Percentiles rank a stretch among this genome's conserved stretches.
Conservation (phyloP, 345 rosid species). For the Eutrema heterophyllum region DNA sequence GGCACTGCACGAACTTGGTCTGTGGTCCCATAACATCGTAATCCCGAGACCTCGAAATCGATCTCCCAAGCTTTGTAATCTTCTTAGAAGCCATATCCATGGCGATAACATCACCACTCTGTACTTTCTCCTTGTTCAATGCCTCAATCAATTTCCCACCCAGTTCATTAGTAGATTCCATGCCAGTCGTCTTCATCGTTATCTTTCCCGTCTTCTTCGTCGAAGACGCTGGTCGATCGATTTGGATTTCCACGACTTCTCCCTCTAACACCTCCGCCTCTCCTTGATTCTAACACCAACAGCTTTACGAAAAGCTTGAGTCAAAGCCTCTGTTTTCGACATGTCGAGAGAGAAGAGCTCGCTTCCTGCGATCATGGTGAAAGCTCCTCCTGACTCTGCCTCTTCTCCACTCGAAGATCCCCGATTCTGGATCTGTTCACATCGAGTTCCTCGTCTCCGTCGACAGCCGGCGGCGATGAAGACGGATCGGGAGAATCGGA, state of each 20-base stretch:
- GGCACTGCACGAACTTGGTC: neutral
- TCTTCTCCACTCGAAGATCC: too few species aligned
- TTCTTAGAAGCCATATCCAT: conserved; percentile 84
- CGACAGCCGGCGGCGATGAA: too few species aligned
- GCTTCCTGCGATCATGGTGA: conserved; percentile 75
- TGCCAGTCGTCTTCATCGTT: conserved; percentile 43
- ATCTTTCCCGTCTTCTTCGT: conserved; percentile 20
- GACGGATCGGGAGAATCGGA: too few species aligned
- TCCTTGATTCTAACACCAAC: conserved; percentile 88
- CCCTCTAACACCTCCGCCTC: conserved; percentile 79
- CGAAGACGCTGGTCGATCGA: conserved; percentile 64
- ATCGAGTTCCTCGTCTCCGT: too few species aligned
- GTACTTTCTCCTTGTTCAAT: neutral
- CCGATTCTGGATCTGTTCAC: too few species aligned
- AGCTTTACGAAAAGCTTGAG: conserved; percentile 73
- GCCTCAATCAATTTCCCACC: neutral
- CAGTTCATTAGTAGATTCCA: conserved; percentile 53
- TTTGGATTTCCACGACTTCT: conserved; percentile 84
- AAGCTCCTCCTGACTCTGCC: too few species aligned
- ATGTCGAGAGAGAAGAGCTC: conserved; percentile 85
- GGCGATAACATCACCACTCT: conserved; percentile 32
- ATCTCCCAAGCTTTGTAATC: conserved; percentile 56
- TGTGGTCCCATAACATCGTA: conserved; percentile 76
- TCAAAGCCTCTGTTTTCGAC: conserved; percentile 92
- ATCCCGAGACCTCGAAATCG: conserved; percentile 78